phyloP scores from a whole-genome alignment of 2,329 filamentous ascomycete species.

The Knufia fluminis region DNA sequence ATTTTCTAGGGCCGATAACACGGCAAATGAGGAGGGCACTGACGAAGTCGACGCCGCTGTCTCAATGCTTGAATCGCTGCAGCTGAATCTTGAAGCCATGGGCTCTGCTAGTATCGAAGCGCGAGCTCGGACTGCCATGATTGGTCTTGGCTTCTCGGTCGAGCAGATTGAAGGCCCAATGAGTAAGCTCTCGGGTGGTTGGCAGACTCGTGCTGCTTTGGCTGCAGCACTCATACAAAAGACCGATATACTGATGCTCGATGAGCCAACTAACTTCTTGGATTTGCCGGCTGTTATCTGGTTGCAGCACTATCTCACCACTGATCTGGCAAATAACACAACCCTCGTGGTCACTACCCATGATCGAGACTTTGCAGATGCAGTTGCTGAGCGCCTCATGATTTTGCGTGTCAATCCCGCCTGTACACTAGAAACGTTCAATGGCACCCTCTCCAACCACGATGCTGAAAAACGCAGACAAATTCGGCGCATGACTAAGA shows the following conservation, averaged over 20 bases:
- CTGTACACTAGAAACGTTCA: conserved; percentile 62
- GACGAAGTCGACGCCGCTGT: conserved; percentile 16
- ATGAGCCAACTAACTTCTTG: conserved; percentile 81
- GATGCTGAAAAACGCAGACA: conserved; percentile 53
- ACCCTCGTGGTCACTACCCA: conserved; percentile 68
- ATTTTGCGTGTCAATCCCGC: conserved; percentile 54
- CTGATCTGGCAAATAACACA: conserved; percentile 51
- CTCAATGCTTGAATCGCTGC: conserved; percentile 20
- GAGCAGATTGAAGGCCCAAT: conserved; percentile 18
- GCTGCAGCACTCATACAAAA: conserved; percentile 60
- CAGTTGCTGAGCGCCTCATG: conserved; percentile 65
- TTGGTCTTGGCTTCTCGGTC: conserved; percentile 19
- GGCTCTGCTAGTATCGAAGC: conserved; percentile 20
- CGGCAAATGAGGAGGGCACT: conserved; percentile 11
- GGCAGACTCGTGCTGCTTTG: conserved; percentile 61
- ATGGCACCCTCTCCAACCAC: conserved; percentile 64
- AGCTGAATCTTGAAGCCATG: conserved; percentile 18
- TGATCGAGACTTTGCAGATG: conserved; percentile 70
- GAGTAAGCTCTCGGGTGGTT: conserved; percentile 60
- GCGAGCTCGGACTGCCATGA: conserved; percentile 16
- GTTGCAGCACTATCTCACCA: conserved; percentile 63
- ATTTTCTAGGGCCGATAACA: conserved; percentile 6
- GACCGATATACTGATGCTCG: conserved; percentile 68
- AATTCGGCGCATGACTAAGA: conserved; percentile 57
- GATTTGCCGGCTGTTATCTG: conserved; percentile 77